Evolutionary conservation across 805 yeast genomes (phyloP), one percentile per base, ranked within the genome.

Genomic region (Yueomyces sinensis): DNA sequence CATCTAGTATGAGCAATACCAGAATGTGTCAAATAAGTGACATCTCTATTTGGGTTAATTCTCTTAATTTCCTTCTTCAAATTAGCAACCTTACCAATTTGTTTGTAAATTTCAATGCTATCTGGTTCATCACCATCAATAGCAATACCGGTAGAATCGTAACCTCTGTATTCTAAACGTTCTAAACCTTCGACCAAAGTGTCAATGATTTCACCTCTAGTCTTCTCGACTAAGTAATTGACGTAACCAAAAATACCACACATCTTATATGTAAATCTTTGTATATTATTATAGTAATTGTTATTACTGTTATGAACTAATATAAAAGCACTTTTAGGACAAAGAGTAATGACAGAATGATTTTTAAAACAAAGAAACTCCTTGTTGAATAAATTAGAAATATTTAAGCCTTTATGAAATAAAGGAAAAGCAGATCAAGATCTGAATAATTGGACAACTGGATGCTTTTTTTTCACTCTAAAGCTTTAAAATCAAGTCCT

Each of bases 1-100:
- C 99, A 91, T 68, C 99, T 82, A 13, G 99, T 91, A 63, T 91
- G 99, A 17, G 98, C 97, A 58, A 91, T 91, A 55, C 95, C 98
- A 40, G 77, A 86, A 56, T 91, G 98, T 57, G 79, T 74, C 47
- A 73, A 77, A 54, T 83, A 86, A 16, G 73, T 67, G 40, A 72
- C 75, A 20, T 68, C 59, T 47, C 78, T 68, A 49, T 80, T 72
- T 38, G 76, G 69, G 31, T 71, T 57, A 17, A 57, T 52, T 17
- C 56, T 44, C 23, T 61, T 65, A 45, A 82, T 74, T 60, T 77
- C 76, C 41, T 74, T 68, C 56, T 70, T 78, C 56, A 91, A 75
- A 38, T 75, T 78, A 44, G 72, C 72, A 46, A 91, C 99, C 61
- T 91, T 93, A 52, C 98, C 98, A 40, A 76, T 84, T 58, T 82